Conservation (phyloP, 1,139 yeast species). For the Waltiozyma sp. region DNA sequence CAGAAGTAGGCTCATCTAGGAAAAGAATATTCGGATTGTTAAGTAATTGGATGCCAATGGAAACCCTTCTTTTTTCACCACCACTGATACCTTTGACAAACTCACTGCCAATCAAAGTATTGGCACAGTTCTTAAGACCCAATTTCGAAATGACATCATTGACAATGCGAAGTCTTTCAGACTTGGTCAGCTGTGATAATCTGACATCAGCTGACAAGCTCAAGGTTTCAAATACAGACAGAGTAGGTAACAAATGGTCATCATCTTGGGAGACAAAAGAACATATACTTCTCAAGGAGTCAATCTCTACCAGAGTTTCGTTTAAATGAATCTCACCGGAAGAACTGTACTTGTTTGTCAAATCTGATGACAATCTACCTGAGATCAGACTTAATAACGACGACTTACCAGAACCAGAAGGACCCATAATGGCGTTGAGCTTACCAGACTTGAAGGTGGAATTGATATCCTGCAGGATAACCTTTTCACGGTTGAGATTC, state of each 20-base stretch:
- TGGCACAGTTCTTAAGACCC: slow-evolving; percentile 73
- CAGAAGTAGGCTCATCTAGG: slow-evolving; percentile 85
- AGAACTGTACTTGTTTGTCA: slow-evolving; percentile 20
- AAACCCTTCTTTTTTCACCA: slow-evolving; percentile 76
- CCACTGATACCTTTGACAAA: slow-evolving; percentile 72
- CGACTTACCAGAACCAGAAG: slow-evolving; percentile 82
- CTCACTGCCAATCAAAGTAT: slow-evolving; percentile 67
- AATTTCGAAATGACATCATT: slow-evolving; percentile 46
- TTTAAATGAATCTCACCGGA: slow-evolving; percentile 36
- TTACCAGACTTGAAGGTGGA: slow-evolving; percentile 49
- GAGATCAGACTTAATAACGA: slow-evolving; percentile 60
- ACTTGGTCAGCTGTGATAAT: slow-evolving; percentile 25
- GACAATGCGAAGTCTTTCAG: slow-evolving; percentile 28
- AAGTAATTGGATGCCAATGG: slow-evolving; percentile 69
- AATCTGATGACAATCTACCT: slow-evolving; percentile 42
- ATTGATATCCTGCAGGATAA: slow-evolving; percentile 37
- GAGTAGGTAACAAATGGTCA: slow-evolving; percentile 52
- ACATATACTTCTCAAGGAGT: slow-evolving; percentile 44
- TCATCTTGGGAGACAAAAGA: slow-evolving; percentile 79
- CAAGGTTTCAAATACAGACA: slow-evolving; percentile 72
- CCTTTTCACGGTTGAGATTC: not conserved
- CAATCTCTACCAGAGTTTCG: slow-evolving; percentile 21
- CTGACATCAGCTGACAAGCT: slow-evolving; percentile 62
- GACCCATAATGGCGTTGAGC: slow-evolving; percentile 82
- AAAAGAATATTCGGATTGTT: slow-evolving; percentile 64